phyloP scores from a whole-genome alignment of 2,329 filamentous ascomycete species.

The Tolypocladium album region DNA sequence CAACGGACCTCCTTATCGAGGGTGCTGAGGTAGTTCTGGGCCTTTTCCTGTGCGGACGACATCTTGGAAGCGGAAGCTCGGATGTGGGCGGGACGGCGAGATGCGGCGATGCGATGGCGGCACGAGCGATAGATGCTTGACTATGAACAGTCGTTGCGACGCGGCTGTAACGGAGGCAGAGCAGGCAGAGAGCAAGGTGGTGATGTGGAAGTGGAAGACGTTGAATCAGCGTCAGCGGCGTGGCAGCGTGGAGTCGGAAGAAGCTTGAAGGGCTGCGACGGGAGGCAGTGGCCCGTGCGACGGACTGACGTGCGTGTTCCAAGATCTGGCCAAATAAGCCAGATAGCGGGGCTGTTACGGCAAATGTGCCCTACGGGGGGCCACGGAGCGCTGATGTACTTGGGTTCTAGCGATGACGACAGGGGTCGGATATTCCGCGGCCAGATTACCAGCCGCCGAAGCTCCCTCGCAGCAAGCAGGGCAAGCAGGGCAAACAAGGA shows the following conservation, averaged over 20 bases:
- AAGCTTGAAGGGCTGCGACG: neutral
- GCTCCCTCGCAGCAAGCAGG: neutral
- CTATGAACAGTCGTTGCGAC: conserved; percentile 1
- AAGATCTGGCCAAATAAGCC: neutral
- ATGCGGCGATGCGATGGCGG: neutral
- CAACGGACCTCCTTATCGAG: conserved; percentile 71
- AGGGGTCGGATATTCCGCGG: neutral
- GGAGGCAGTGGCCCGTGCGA: conserved; percentile 6
- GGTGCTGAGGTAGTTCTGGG: conserved; percentile 64
- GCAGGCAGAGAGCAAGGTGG: conserved; percentile 7
- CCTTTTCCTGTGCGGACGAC: conserved; percentile 63
- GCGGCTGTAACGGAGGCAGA: conserved; percentile 4
- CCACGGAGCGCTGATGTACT: neutral
- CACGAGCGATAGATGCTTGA: neutral
- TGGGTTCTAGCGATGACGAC: neutral
- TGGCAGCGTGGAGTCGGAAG: conserved; percentile 13
- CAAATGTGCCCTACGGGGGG: neutral
- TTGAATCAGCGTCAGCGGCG: conserved; percentile 19
- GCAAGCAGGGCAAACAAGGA: neutral
- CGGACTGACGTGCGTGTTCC: conserved; percentile 7
- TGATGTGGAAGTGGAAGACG: conserved; percentile 11
- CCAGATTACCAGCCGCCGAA: neutral
- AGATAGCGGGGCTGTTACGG: conserved; percentile 1
- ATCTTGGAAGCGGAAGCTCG: conserved; percentile 27
- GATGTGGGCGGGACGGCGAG: conserved; percentile 3